Conservation (phyloP, 768 basidiomycete genomes). For the Termitomyces sp. region DNA sequence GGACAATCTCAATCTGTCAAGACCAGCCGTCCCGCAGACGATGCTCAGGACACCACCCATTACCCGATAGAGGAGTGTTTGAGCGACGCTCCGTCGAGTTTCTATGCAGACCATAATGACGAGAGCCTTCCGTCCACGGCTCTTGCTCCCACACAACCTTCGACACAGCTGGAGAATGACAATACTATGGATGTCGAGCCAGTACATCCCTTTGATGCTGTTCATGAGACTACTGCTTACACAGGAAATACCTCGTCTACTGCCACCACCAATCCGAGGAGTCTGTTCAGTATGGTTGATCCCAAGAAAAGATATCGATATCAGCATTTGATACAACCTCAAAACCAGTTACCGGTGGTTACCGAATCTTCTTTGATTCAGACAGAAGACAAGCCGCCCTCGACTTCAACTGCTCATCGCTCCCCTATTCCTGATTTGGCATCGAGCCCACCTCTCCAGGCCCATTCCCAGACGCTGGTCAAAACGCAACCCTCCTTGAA, state of each 20-base stretch:
- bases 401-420: not conserved
- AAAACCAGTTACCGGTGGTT: not conserved
- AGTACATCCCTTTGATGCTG: conserved; percentile 4
- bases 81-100: conserved; percentile 32
- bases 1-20: conserved; percentile 1
- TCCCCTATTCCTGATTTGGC: not conserved
- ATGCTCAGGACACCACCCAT: conserved; percentile 13
- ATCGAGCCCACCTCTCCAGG: not conserved
- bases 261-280: conserved; percentile 7
- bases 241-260: conserved; percentile 1
- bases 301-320: conserved; percentile 24
- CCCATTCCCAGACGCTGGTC: conserved; percentile 1
- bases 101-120: conserved; percentile 24
- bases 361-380: not conserved
- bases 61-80: conserved; percentile 24
- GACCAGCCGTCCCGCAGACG: not conserved
- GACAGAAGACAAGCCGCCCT: not conserved
- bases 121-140: conserved; percentile 7
- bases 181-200: conserved; percentile 3
- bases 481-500: conserved; percentile 19
- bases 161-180: conserved; percentile 25
- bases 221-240: not conserved
- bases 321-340: conserved; percentile 6
- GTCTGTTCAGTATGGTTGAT: conserved; percentile 20
- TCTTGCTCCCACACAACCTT: conserved; percentile 26